Conservation (phyloP, 495 filamentous ascomycete species). For the Xylaria grammica region DNA sequence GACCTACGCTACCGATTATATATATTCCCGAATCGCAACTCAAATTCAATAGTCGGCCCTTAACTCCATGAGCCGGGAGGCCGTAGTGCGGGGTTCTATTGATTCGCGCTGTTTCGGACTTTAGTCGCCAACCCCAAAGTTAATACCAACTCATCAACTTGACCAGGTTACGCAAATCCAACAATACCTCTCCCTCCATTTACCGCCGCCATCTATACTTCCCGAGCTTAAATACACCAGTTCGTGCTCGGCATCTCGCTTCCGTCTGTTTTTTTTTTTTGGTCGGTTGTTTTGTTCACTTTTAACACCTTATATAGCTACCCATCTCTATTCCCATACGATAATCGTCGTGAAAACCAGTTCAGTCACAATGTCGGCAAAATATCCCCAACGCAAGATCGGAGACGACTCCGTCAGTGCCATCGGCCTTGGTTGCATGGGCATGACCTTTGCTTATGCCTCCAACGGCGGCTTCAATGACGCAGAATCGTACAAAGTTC, state of each 20-base stretch:
- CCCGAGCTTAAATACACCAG: neutral
- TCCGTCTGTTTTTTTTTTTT: too few relatives aligned
- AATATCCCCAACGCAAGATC: conserved; percentile 45
- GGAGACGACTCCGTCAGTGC: conserved; percentile 44
- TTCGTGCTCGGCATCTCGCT: neutral
- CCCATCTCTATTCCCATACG: too few relatives aligned
- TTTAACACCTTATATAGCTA: too few relatives aligned
- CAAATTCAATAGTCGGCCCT: too few relatives aligned
- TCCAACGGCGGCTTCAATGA: conserved; percentile 42
- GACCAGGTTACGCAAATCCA: neutral
- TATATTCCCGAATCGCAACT: too few relatives aligned
- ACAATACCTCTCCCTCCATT: neutral
- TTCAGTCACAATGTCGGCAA: conserved; percentile 24
- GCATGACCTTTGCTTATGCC: conserved; percentile 37
- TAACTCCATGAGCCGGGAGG: neutral
- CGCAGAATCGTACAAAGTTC: conserved; percentile 41
- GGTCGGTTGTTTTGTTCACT: too few relatives aligned
- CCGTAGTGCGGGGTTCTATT: neutral
- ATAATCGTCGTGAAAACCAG: too few relatives aligned
- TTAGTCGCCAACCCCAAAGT: neutral
- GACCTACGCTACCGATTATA: too few relatives aligned
- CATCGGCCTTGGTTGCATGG: conserved; percentile 50
- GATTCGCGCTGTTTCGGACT: conserved; percentile 10
- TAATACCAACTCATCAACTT: neutral
- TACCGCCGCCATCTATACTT: neutral